A percentile compares a stretch with the other conserved stretches of the same genome.
Evolutionary conservation across 2,329 filamentous ascomycete genomes (phyloP).

Genomic region (Ophiostoma pallidulum): DNA sequence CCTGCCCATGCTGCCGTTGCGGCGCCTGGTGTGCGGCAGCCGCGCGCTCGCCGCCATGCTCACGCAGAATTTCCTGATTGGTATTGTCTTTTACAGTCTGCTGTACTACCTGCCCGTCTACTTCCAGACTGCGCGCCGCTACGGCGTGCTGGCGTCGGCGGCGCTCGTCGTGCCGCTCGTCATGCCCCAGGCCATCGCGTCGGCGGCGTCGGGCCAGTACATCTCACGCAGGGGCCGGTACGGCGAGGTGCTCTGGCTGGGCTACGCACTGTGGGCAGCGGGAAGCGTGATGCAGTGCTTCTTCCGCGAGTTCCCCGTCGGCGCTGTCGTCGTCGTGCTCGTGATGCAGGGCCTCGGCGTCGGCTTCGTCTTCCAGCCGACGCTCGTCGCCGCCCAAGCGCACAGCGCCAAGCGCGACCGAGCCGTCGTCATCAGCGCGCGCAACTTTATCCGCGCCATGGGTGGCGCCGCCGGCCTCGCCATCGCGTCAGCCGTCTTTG

Average conservation of each 20-base stretch:
- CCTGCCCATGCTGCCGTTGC: no score
- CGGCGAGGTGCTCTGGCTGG: conserved; percentile 22
- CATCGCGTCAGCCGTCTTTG: conserved; percentile 23
- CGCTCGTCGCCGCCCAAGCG: conserved; percentile 28
- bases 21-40: neutral
- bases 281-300: neutral
- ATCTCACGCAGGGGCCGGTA: conserved; percentile 23
- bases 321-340: conserved; percentile 22
- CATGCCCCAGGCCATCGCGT: conserved; percentile 20
- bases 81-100: neutral
- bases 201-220: conserved; percentile 24
- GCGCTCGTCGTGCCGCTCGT: conserved; percentile 23
- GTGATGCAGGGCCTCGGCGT: conserved; percentile 26
- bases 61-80: neutral
- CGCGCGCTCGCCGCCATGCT: neutral
- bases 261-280: conserved; percentile 26
- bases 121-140: neutral
- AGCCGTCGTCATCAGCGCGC: conserved; percentile 27
- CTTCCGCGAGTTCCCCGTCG: conserved; percentile 18
- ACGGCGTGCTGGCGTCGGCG: conserved; percentile 22
- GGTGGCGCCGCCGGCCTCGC: conserved; percentile 27
- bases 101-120: neutral
- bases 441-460: conserved; percentile 29
- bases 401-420: conserved; percentile 26
- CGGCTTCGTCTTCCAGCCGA: conserved; percentile 28